Conservation (phyloP, 2,329 filamentous ascomycete genomes). For the Aphanocladium album region DNA sequence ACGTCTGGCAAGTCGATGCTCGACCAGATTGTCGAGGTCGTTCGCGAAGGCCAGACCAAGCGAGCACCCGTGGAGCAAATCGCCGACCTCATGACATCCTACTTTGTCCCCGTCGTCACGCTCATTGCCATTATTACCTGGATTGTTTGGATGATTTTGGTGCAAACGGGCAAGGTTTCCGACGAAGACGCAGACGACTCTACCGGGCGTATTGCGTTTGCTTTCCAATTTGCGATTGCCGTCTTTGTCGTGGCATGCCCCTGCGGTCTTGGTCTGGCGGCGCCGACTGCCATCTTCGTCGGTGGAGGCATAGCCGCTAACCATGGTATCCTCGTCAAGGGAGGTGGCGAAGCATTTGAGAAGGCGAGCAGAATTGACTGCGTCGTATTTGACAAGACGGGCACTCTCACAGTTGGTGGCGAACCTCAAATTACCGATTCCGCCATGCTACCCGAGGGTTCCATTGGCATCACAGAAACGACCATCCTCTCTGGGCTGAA, state of each 20-base stretch:
- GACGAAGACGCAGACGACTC: constrained; percentile 49
- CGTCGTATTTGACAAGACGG: constrained; percentile 86
- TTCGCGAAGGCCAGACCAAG: constrained; percentile 71
- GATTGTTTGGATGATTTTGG: constrained; percentile 65
- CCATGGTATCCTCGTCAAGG: constrained; percentile 75
- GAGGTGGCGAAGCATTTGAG: constrained; percentile 80
- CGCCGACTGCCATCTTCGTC: constrained; percentile 80
- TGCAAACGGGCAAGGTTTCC: constrained; percentile 53
- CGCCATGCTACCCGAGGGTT: constrained; percentile 32
- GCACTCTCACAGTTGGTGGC: constrained; percentile 70
- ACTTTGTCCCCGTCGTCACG: constrained; percentile 71
- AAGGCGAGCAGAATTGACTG: constrained; percentile 74
- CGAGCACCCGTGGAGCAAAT: constrained; percentile 71
- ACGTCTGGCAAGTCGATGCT: constrained; percentile 68
- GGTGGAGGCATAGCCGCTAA: constrained; percentile 75
- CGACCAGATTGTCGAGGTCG: constrained; percentile 71
- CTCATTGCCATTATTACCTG: constrained; percentile 66
- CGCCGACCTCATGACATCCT: constrained; percentile 66
- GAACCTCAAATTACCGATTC: constrained; percentile 64
- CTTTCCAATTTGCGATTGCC: constrained; percentile 76
- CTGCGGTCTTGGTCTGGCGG: constrained; percentile 78
- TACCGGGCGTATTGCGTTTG: constrained; percentile 68
- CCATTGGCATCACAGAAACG: constrained; percentile 20
- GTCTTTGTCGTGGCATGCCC: constrained; percentile 86
- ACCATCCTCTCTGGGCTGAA: constrained; percentile 50